Percentiles rank a stretch among this genome's conserved stretches.
These are phyloP conservation scores for Parietaria judaica DNA, from an alignment of 306 rosid genomes.

Conservation along the genomic window DNA sequence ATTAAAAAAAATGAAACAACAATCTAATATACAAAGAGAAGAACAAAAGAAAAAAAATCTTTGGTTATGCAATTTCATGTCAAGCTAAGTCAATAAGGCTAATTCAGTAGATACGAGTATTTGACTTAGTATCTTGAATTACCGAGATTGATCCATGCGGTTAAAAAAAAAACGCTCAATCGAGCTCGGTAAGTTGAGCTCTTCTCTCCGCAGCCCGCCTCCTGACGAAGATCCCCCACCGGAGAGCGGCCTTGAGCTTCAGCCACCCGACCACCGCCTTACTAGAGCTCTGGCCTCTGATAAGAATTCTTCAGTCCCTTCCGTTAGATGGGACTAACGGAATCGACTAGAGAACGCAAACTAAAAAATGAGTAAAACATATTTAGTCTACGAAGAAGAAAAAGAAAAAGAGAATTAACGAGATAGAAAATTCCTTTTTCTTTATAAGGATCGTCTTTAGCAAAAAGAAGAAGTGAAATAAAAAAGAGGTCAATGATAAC, in stretches of 20 bases:
- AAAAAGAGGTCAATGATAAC: too few species aligned
- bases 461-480: too few species aligned
- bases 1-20: not conserved
- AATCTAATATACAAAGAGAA: constrained; percentile 6
- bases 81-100: not conserved
- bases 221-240: constrained; percentile 84
- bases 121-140: not conserved
- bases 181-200: constrained; percentile 75
- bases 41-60: not conserved
- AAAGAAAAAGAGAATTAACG: too few species aligned
- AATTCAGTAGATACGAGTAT: too few species aligned
- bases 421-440: too few species aligned
- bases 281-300: constrained; percentile 45
- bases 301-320: too few species aligned
- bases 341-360: too few species aligned
- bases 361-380: too few species aligned
- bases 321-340: too few species aligned
- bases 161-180: constrained; percentile 26
- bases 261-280: constrained; percentile 90
- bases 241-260: constrained; percentile 80
- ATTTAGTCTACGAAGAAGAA: too few species aligned
- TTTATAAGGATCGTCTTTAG: too few species aligned
- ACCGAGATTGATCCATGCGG: not conserved
- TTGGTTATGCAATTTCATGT: not conserved
- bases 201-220: constrained; percentile 73